Evolutionary conservation across 2,329 filamentous ascomycete species (phyloP).

Genomic region (Fusarium sp.): DNA sequence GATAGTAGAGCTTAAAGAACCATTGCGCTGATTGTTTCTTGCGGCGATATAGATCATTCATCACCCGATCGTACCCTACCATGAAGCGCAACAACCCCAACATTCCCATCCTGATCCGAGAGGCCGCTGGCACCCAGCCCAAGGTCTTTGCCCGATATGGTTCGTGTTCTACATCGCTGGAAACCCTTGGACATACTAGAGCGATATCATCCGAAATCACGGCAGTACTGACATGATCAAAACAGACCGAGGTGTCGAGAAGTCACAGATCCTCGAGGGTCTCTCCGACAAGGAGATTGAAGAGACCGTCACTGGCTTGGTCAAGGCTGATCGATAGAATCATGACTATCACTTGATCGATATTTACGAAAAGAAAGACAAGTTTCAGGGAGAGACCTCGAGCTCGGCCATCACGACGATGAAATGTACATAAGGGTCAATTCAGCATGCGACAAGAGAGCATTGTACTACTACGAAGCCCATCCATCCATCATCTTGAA

Average conservation of each 20-base stretch:
- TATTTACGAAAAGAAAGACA: conserved; percentile 4
- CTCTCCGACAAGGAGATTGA: conserved; percentile 69
- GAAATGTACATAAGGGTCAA: conserved; percentile 40
- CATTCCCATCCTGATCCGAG: conserved; percentile 92
- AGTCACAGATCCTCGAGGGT: conserved; percentile 65
- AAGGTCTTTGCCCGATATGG: conserved; percentile 93
- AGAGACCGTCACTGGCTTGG: conserved; percentile 63
- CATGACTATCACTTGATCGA: not conserved
- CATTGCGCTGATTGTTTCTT: conserved; percentile 19
- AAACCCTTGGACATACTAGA: not conserved
- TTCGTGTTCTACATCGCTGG: conserved; percentile 49
- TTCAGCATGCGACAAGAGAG: conserved; percentile 31
- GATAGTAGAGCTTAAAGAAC: not conserved
- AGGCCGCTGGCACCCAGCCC: conserved; percentile 84
- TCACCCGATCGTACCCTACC: conserved; percentile 89
- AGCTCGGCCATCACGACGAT: conserved; percentile 12
- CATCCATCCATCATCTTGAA: not conserved
- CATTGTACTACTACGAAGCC: conserved; percentile 32
- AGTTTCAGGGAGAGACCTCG: not conserved
- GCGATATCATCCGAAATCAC: not conserved
- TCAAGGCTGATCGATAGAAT: conserved; percentile 50
- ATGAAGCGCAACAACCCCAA: conserved; percentile 99
- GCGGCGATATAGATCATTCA: conserved; percentile 73
- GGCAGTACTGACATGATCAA: conserved; percentile 12
- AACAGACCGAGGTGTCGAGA: conserved; percentile 64